Base-by-base conservation (phyloP, 768 basidiomycete genomes). In the Rhizopogon vulgaris region DNA sequence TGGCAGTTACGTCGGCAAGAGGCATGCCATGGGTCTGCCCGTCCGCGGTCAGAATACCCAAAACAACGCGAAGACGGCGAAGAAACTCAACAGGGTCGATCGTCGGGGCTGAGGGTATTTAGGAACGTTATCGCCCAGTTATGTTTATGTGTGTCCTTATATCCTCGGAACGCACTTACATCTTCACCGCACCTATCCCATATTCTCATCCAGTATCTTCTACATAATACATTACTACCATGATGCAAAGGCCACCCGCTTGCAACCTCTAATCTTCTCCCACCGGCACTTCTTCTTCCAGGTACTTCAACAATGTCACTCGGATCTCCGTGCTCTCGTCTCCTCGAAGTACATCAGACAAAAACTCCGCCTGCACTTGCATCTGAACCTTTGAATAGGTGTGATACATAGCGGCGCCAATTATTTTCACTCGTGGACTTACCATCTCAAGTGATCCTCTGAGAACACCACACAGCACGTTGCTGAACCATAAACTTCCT, bases 381-480 rank as follows among this genome's bases (percentile, higher is more conserved):
- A 97, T 88, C 68, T 98, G 95, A 27, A 97, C 85, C 95, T 97
- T 66, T 41, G 48, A 39, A 42, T 58, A 4, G 18, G 14, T 6
- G 32, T 30, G 37, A 34, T 51, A 5, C 17, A 51, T 24, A 51
- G 34, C 3, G 27, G 6, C 32, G 25, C 30, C 14, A n/a, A 52
- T 46, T 17, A 36, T 40, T 25, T n/a, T 39, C 38, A 25, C 14
- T 32, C 18, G 43, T 8, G 39, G 18, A 69, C 78, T 55, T 61
- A 96, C 96, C 96, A 99, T 98, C 73, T 99, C 96, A 47, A 99
- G 67, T 34, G 94, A 83, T 3, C 96, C 96, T 48, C 94, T 75
- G 45, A 98, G 69, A 7, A 98, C 95, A 4, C 96, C 96, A 62
- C 94, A 95, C 1, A 96, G 73, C 39, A 98, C 86, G 69, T 98